Evolutionary conservation across 1,139 yeast genomes (phyloP).

Genomic region (Magnusiomyces paraingens): DNA sequence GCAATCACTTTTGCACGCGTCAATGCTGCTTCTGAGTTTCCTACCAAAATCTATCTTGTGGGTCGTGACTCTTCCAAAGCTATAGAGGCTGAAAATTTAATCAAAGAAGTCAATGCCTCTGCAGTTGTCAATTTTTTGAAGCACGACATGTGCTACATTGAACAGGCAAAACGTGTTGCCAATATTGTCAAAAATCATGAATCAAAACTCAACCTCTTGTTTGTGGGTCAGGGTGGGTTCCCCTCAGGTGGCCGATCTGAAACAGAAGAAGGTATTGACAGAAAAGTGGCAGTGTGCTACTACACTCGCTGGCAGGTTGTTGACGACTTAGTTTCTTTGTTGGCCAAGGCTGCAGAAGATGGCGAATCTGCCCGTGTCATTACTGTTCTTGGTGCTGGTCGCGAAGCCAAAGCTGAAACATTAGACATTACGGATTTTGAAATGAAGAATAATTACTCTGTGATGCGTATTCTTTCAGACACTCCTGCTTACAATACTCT

Average conservation of each 20-base stretch:
- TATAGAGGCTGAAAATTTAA: not conserved
- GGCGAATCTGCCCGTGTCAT: slow-evolving; percentile 28
- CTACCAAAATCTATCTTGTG: slow-evolving; percentile 26
- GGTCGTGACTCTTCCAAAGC: slow-evolving; percentile 24
- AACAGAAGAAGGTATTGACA: slow-evolving; percentile 29
- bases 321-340: slow-evolving; percentile 23
- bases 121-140: slow-evolving; percentile 25
- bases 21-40: slow-evolving; percentile 21
- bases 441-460: slow-evolving; percentile 18
- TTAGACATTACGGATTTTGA: slow-evolving; percentile 25
- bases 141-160: slow-evolving; percentile 24
- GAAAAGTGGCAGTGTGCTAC: slow-evolving; percentile 26
- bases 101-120: slow-evolving; percentile 7
- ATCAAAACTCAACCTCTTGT: slow-evolving; percentile 26
- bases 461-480: slow-evolving; percentile 1
- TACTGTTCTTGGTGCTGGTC: slow-evolving; percentile 27
- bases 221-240: slow-evolving; percentile 25
- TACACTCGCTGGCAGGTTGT: slow-evolving; percentile 29
- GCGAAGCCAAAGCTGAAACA: slow-evolving; percentile 15
- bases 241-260: slow-evolving; percentile 21
- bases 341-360: slow-evolving; percentile 21
- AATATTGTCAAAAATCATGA: slow-evolving; percentile 22
- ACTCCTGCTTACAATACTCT: slow-evolving; percentile 22
- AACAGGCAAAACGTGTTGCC: slow-evolving; percentile 24
- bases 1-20: slow-evolving; percentile 28